phyloP scores from a whole-genome alignment of 768 basidiomycete species.

The Tephrocybe sp. region DNA sequence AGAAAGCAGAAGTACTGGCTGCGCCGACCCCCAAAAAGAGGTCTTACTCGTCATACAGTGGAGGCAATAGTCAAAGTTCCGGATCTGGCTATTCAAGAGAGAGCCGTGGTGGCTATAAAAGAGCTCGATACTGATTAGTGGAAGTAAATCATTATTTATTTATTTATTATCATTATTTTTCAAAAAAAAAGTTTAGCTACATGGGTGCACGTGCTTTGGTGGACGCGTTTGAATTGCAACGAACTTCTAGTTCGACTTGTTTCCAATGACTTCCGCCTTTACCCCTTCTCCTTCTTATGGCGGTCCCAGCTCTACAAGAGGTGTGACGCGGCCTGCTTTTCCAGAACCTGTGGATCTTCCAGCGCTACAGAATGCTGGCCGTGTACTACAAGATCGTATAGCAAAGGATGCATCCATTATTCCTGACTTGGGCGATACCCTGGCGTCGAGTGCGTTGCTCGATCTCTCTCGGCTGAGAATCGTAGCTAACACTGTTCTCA shows the following conservation, averaged over 20 bases:
- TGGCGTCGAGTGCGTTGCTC: slow-evolving; percentile 53
- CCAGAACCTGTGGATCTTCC: slow-evolving; percentile 53
- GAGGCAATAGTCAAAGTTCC: not conserved
- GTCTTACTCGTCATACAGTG: slow-evolving; percentile 10
- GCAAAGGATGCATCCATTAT: slow-evolving; percentile 72
- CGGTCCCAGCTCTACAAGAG: slow-evolving; percentile 1
- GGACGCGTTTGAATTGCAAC: slow-evolving; percentile 8
- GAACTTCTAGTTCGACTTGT: not conserved
- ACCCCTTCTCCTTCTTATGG: slow-evolving; percentile 18
- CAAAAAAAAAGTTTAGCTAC: not conserved
- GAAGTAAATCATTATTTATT: not conserved
- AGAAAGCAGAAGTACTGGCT: slow-evolving; percentile 5
- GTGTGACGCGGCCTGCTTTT: slow-evolving; percentile 21
- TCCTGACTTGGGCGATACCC: slow-evolving; percentile 72
- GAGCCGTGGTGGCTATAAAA: not conserved
- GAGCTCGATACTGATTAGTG: slow-evolving; percentile 1
- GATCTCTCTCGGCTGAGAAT: slow-evolving; percentile 5
- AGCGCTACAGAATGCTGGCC: slow-evolving; percentile 65
- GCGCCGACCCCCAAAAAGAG: slow-evolving; percentile 17
- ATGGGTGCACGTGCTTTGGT: slow-evolving; percentile 7
- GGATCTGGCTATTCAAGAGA: not conserved
- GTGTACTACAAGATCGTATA: slow-evolving; percentile 66
- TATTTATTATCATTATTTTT: not conserved
- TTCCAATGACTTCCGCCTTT: slow-evolving; percentile 21
- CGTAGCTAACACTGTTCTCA: slow-evolving; percentile 23